A percentile compares a stretch with the other conserved stretches of the same genome.
These are phyloP conservation scores for Psilocybe cyanescens DNA, from an alignment of 768 basidiomycete species.

Conservation along the genomic window DNA sequence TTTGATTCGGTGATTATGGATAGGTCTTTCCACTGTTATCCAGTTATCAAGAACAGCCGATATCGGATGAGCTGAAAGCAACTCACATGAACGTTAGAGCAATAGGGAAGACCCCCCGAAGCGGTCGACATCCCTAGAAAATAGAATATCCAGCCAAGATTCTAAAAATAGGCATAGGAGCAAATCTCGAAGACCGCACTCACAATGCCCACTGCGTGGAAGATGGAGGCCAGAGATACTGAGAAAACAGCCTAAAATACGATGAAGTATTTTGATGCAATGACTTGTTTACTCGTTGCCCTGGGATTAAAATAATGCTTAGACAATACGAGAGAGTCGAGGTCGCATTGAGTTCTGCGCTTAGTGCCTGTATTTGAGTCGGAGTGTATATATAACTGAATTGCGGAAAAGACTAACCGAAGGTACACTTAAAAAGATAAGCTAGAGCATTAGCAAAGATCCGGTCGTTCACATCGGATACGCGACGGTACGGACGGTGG, in stretches of 20 bases:
- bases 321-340: slow-evolving; percentile 40
- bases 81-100: too few relatives aligned
- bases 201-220: background rate
- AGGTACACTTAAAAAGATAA: slow-evolving; percentile 41
- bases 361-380: slow-evolving; percentile 20
- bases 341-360: slow-evolving; percentile 40
- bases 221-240: slow-evolving; percentile 24
- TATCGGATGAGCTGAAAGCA: too few relatives aligned
- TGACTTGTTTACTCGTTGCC: slow-evolving; percentile 14
- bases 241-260: slow-evolving; percentile 26
- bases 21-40: slow-evolving; percentile 11
- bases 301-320: slow-evolving; percentile 25
- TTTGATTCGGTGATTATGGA: slow-evolving; percentile 15
- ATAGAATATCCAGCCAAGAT: background rate
- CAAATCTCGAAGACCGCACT: slow-evolving; percentile 19
- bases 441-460: slow-evolving; percentile 36
- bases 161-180: background rate
- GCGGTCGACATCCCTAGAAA: slow-evolving; percentile 23
- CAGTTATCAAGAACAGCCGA: too few relatives aligned
- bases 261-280: slow-evolving; percentile 14
- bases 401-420: slow-evolving; percentile 21
- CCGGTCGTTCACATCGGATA: slow-evolving; percentile 38
- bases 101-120: too few relatives aligned
- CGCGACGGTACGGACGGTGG: slow-evolving; percentile 35
- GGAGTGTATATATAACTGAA: background rate